Base-by-base conservation (phyloP, 2,329 filamentous ascomycete genomes). In the Myriosclerotinia curreyana region DNA sequence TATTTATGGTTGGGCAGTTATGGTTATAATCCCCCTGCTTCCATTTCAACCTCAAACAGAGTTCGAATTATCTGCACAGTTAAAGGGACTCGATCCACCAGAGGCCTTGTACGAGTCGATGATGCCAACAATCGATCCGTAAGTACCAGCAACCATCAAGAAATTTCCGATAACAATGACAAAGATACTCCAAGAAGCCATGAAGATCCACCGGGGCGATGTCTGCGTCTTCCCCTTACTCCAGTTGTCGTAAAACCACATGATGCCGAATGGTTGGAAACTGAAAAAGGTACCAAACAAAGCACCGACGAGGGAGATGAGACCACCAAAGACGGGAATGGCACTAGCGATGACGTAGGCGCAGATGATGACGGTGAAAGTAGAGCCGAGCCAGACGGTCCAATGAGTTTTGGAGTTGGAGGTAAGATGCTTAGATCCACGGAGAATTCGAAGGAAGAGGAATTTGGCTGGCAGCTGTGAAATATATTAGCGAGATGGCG, bases 371-470 rank as follows among this genome's bases (percentile, higher is more conserved):
- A 83, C 74, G 0, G 73, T 73, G 22, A 77, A 71, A 0, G 79
- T 81, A 64, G 79, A 79, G 12, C 75, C 72, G 0, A 84, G 70
- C 82, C 82, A 85, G 0, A 78, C 80, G 0, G 68, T 72, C 82
- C 82, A 83, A 67, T 85, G 82, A 0, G 80, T 69, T 17, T 77
- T 12, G 4, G 79, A 81, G 72, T 83, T 83, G n/a, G 75, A 72
- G 68, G 83, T 80, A 7, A 85, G 74, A 69, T 85, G 82, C 3
- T 66, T 70, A 1, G 81, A 80, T 66, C 81, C 76, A 22, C 82
- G 77, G 20, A 85, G 74, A 25, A 83, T 77, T 5, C 82, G 79
- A 20, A 85, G 82, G 69, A 85, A 85, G 58, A 83, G 72, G 68
- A 83, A 83, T 69, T 85, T 85, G 1, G 81, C 78, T 0, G 79